Evolutionary conservation across 2,329 filamentous ascomycete genomes (phyloP).

Genomic region (Paraphoma sp.): DNA sequence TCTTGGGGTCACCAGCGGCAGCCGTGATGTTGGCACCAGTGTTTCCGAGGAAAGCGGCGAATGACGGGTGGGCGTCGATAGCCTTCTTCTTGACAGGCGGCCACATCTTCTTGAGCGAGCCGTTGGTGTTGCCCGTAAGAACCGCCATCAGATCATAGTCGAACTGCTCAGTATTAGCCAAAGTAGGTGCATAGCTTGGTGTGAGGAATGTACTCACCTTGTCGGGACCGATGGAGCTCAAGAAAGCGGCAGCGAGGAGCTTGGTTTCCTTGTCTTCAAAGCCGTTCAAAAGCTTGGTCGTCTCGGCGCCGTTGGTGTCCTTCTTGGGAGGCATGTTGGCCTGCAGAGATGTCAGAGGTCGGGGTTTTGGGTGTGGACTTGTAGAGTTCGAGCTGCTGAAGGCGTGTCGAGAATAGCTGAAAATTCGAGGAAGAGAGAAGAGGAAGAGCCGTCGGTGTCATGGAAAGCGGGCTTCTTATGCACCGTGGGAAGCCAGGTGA

Average conservation of each 20-base stretch:
- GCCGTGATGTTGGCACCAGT: conserved; percentile 1
- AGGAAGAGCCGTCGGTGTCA: too few species aligned
- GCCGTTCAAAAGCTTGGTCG: conserved; percentile 17
- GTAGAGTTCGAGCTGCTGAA: not conserved
- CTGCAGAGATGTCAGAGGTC: not conserved
- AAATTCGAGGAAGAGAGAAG: too few species aligned
- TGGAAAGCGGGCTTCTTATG: conserved; percentile 3
- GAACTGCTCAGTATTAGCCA: conserved; percentile 19
- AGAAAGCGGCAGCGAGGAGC: conserved; percentile 40
- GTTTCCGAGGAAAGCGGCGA: conserved; percentile 28
- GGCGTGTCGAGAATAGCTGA: not conserved
- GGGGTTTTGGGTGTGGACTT: not conserved
- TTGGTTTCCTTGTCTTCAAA: conserved; percentile 33
- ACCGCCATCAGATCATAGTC: conserved; percentile 38
- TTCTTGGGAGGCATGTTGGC: conserved; percentile 37
- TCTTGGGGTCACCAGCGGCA: conserved; percentile 9
- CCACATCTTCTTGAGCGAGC: conserved; percentile 43
- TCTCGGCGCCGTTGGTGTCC: conserved; percentile 8
- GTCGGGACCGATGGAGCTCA: conserved; percentile 31
- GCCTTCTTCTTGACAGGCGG: conserved; percentile 41
- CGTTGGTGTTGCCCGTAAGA: conserved; percentile 37
- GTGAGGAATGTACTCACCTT: conserved; percentile 24
- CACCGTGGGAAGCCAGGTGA: conserved; percentile 8
- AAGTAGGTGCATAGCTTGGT: too few species aligned
- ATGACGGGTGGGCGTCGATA: conserved; percentile 28